Evolutionary conservation across 257 asterid genomes (phyloP), one percentile per base, ranked within the genome.

Genomic region (Jasminum sambac): DNA sequence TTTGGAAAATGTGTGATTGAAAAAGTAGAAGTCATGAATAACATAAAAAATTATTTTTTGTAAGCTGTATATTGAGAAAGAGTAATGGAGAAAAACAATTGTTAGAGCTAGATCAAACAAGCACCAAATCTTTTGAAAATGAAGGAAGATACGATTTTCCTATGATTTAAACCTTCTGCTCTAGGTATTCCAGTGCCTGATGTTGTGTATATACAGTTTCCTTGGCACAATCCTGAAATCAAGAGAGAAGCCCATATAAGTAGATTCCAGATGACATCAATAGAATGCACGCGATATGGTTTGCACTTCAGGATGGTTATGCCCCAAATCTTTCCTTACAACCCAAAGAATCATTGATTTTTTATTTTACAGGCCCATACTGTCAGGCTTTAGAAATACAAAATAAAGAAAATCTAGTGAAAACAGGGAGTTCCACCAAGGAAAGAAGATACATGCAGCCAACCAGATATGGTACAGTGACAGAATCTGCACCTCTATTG

Each of bases 181-280:
- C 99, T 34, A 94, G 97, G 82, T 76, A 91, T 74, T 83, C 95
- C 69, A 94, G 79, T 36, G 99, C 97, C 76, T 85, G 88, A 43
- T 73, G 67, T 83, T 88, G 88, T 69, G 97, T 89, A 64, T 86
- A 83, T 69, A 91, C 86, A 69, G 48, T 76, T 70, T 79, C 78
- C 84, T 74, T 79, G 48, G 85, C 88, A 84, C 96, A 89, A 78
- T 91, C 99, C 98, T 91, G 95, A 80, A 79, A 77, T 44, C 72
- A 72, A 69, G 58, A 76, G 61, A 69, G 5, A 16, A 65, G 34
- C 41, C 23, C 46, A 24, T 9, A 41, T 46, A 57, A 77, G 76
- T 61, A 65, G 52, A 78, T 50, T 63, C 9, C 58, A 58, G 71
- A 67, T 70, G 61, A 63, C 43, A 69, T 40, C 41, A 36, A 55